phyloP scores from a whole-genome alignment of 1,284 basidiomycete species.

The Microbotryum silenes-acaulis region DNA sequence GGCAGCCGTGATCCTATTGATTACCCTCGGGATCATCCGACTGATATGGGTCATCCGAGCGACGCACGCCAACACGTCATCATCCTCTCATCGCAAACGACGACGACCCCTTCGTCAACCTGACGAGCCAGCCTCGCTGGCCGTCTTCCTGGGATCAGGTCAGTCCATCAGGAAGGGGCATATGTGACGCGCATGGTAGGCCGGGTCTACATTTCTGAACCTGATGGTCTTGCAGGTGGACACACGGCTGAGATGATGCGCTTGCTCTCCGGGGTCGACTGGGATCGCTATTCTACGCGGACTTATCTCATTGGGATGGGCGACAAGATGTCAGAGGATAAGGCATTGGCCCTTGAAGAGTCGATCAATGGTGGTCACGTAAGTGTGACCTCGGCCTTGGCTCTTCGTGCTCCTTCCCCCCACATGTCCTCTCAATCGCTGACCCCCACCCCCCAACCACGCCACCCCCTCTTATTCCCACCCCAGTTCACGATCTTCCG shows the following conservation, averaged over 20 bases:
- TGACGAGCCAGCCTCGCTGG: conserved; percentile 39
- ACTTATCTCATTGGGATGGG: conserved; percentile 77
- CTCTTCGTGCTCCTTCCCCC: neutral
- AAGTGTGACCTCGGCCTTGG: neutral
- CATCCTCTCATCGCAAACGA: neutral
- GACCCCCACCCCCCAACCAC: neutral
- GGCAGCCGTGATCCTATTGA: neutral
- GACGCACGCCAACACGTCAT: conserved; percentile 2
- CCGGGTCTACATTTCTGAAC: too few species aligned
- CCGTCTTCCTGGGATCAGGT: conserved; percentile 58
- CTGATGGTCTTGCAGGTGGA: conserved; percentile 56
- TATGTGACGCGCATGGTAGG: neutral
- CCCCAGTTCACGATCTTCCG: conserved; percentile 26
- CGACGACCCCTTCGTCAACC: neutral
- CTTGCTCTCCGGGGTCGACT: conserved; percentile 68
- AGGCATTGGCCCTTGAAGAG: conserved; percentile 60
- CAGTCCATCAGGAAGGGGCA: conserved; percentile 15
- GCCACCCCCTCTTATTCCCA: too few species aligned
- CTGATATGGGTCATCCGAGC: conserved; percentile 1
- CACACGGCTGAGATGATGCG: conserved; percentile 84
- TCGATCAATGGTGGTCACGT: conserved; percentile 13
- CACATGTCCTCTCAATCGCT: neutral
- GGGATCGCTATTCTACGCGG: conserved; percentile 63
- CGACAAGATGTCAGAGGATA: conserved; percentile 67
- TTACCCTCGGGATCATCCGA: neutral